Conservation (phyloP, 2,329 filamentous ascomycete species). For the Dryadomyces quercivorus region DNA sequence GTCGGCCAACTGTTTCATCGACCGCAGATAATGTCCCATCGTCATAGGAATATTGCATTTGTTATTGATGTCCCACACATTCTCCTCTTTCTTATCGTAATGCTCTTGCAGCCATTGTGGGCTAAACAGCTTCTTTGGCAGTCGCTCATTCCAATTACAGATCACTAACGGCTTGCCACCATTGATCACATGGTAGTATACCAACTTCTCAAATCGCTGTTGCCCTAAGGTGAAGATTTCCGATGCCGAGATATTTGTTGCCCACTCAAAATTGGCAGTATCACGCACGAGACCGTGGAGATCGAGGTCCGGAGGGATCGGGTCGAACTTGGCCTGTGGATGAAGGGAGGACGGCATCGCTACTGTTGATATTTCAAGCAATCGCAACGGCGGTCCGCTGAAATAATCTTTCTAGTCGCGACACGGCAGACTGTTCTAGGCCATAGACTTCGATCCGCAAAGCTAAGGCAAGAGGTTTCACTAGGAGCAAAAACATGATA, state of each 20-base stretch:
- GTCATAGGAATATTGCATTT: slow-evolving; percentile 72
- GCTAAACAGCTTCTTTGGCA: slow-evolving; percentile 71
- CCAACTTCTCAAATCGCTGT: slow-evolving; percentile 73
- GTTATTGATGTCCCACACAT: slow-evolving; percentile 66
- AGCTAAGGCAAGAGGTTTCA: too few relatives aligned
- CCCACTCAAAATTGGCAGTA: slow-evolving; percentile 78
- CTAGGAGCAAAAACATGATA: too few relatives aligned
- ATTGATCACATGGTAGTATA: slow-evolving; percentile 70
- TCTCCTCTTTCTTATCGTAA: slow-evolving; percentile 71
- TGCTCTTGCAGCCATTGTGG: slow-evolving; percentile 67
- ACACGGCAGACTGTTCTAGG: too few relatives aligned
- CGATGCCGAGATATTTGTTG: slow-evolving; percentile 63
- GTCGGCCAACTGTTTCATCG: slow-evolving; percentile 71
- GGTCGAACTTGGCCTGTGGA: slow-evolving; percentile 82
- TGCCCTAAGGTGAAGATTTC: slow-evolving; percentile 68
- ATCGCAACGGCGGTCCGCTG: too few relatives aligned
- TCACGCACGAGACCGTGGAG: slow-evolving; percentile 62
- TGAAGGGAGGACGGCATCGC: slow-evolving; percentile 62
- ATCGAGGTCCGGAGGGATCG: slow-evolving; percentile 77
- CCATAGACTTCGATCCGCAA: too few relatives aligned
- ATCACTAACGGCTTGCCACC: slow-evolving; percentile 83
- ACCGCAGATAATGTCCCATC: slow-evolving; percentile 79
- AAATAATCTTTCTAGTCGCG: too few relatives aligned
- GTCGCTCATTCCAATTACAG: slow-evolving; percentile 67
- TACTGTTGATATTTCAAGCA: too few relatives aligned